phyloP scores from a whole-genome alignment of 345 rosid species.

The Citrus sinensis region DNA sequence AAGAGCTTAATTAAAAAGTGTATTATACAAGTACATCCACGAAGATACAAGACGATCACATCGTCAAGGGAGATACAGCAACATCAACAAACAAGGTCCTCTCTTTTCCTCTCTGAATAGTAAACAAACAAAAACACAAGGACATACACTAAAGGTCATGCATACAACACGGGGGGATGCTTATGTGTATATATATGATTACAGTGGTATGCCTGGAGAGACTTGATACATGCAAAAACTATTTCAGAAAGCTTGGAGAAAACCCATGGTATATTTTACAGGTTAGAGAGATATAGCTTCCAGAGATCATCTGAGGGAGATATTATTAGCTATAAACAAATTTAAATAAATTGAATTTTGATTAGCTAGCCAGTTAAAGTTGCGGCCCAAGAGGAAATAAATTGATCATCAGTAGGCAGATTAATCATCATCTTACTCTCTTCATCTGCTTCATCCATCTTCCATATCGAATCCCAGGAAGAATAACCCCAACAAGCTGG shows the following conservation, averaged over 20 bases:
- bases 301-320: conserved; percentile 1
- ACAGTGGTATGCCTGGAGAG: conserved; percentile 17
- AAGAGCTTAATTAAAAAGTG: conserved; percentile 12
- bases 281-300: conserved; percentile 35
- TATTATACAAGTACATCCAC: conserved; percentile 39
- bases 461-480: conserved; percentile 61
- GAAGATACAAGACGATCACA: conserved; percentile 24
- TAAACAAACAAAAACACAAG: conserved; percentile 28
- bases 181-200: conserved; percentile 1
- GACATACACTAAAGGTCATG: conserved; percentile 5
- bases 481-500: conserved; percentile 64
- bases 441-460: conserved; percentile 44
- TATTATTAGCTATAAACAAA: conserved; percentile 38
- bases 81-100: conserved; percentile 7
- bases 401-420: conserved; percentile 33
- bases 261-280: conserved; percentile 27
- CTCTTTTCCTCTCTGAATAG: conserved; percentile 20
- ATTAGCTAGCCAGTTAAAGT: conserved; percentile 50
- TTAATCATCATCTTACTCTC: conserved; percentile 50
- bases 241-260: conserved; percentile 29
- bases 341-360: conserved; percentile 52
- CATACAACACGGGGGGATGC: neutral
- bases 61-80: conserved; percentile 20
- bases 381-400: conserved; percentile 30
- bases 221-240: conserved; percentile 1